Conservation (phyloP, 768 basidiomycete genomes). For the Suillus brevipes region DNA sequence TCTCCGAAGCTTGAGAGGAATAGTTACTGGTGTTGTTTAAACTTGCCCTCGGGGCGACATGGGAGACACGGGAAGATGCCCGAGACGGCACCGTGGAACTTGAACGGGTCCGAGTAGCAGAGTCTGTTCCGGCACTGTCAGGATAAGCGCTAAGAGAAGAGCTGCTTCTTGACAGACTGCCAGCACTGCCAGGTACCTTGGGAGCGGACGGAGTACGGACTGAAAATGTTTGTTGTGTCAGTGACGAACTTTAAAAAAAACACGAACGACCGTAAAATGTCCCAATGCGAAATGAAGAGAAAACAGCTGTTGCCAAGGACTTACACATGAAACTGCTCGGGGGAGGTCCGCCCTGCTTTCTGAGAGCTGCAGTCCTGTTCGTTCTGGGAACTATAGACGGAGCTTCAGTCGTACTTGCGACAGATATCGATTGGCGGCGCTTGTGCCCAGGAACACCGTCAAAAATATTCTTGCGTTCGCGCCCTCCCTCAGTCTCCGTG, state of each 20-base stretch:
- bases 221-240: conserved; percentile 21
- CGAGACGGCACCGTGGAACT: conserved; percentile 34
- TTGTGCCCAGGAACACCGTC: conserved; percentile 87
- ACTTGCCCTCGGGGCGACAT: conserved; percentile 21
- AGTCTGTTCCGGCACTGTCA: conserved; percentile 15
- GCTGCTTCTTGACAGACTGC: conserved; percentile 40
- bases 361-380: conserved; percentile 45
- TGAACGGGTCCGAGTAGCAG: conserved; percentile 16
- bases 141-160: conserved; percentile 37
- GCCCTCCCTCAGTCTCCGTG: conserved; percentile 24
- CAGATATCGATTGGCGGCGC: conserved; percentile 70
- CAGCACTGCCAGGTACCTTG: conserved; percentile 42
- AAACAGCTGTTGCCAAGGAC: conserved; percentile 27
- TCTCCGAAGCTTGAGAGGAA: conserved; percentile 28
- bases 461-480: conserved; percentile 50
- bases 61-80: conserved; percentile 43
- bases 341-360: conserved; percentile 49
- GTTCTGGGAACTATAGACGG: conserved; percentile 45
- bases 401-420: conserved; percentile 48
- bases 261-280: neutral
- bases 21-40: conserved; percentile 14
- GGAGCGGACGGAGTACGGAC: conserved; percentile 47
- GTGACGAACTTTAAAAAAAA: conserved; percentile 5
- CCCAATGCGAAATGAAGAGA: neutral
- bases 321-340: conserved; percentile 72